A percentile compares a stretch with the other conserved stretches of the same genome.
phyloP scores from a whole-genome alignment of 1,284 basidiomycete genomes.

The Pholiota adiposa region DNA sequence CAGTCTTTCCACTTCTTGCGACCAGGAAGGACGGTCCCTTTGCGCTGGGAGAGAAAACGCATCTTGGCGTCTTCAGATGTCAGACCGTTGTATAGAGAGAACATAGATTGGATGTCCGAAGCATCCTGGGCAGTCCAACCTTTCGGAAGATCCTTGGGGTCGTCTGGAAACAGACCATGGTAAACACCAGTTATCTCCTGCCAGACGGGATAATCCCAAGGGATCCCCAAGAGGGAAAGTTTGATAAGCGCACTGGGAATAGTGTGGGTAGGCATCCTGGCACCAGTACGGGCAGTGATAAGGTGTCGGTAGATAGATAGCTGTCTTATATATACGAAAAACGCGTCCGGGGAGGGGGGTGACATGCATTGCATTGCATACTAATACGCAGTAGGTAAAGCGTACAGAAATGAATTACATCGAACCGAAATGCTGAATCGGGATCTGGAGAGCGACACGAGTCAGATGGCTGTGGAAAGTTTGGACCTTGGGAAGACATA shows the following conservation, averaged over 20 bases:
- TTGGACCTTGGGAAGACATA: no score
- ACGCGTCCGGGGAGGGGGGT: no score
- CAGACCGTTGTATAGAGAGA: constrained; percentile 14
- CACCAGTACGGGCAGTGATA: neutral
- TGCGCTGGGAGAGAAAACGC: neutral
- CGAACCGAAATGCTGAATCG: no score
- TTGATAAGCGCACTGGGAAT: constrained; percentile 20
- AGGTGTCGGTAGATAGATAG: no score
- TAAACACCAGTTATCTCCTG: constrained; percentile 24
- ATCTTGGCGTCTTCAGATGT: neutral
- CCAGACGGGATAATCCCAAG: constrained; percentile 27
- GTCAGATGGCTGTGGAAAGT: no score
- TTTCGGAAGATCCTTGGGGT: constrained; percentile 21
- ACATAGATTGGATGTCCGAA: constrained; percentile 19
- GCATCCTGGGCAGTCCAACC: constrained; percentile 20
- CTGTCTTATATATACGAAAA: no score
- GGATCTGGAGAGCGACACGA: no score
- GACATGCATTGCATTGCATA: no score
- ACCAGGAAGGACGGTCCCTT: neutral
- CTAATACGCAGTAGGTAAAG: no score
- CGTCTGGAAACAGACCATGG: constrained; percentile 25
- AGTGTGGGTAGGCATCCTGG: constrained; percentile 25
- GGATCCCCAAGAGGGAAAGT: constrained; percentile 19
- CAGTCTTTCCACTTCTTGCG: neutral
- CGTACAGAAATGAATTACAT: no score